Evolutionary conservation across 2,329 filamentous ascomycete genomes (phyloP).

Genomic region (Xylaria sp.): DNA sequence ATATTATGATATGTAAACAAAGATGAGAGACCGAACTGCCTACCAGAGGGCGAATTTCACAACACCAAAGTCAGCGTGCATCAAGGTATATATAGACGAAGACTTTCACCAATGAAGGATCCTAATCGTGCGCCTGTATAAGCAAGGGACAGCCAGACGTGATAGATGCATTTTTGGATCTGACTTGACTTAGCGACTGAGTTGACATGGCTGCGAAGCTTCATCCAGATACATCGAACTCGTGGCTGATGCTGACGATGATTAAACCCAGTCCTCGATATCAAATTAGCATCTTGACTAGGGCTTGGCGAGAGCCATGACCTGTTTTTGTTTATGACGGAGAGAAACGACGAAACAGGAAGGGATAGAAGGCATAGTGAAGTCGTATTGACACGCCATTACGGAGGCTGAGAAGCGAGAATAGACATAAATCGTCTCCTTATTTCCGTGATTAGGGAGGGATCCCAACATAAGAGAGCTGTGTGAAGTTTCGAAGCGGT

Average conservation of each 20-base stretch:
- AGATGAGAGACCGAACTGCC: conserved; percentile 6
- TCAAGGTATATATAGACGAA: conserved; percentile 18
- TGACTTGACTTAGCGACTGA: conserved; percentile 10
- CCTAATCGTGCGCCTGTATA: conserved; percentile 5
- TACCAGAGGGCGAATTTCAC: not conserved
- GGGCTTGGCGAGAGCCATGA: conserved; percentile 3
- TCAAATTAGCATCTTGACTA: conserved; percentile 20
- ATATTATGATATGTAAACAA: conserved; percentile 26
- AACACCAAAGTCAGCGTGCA: not conserved
- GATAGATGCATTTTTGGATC: conserved; percentile 25
- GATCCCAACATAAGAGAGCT: conserved; percentile 3
- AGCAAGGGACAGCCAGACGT: conserved; percentile 11
- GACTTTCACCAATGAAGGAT: conserved; percentile 6
- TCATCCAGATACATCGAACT: not conserved
- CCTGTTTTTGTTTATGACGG: not conserved
- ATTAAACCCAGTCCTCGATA: conserved; percentile 8
- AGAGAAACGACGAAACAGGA: not conserved
- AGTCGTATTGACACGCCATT: not conserved
- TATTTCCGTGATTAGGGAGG: conserved; percentile 5
- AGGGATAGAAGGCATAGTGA: conserved; percentile 6
- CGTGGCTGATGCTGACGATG: conserved; percentile 30
- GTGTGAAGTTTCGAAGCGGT: not conserved
- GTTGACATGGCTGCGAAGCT: conserved; percentile 20
- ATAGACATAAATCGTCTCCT: conserved; percentile 4
- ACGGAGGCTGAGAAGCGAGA: conserved; percentile 7